Evolutionary conservation across 140 eudicot genomes (phyloP).

Genomic region (Stevia rebaudiana): DNA sequence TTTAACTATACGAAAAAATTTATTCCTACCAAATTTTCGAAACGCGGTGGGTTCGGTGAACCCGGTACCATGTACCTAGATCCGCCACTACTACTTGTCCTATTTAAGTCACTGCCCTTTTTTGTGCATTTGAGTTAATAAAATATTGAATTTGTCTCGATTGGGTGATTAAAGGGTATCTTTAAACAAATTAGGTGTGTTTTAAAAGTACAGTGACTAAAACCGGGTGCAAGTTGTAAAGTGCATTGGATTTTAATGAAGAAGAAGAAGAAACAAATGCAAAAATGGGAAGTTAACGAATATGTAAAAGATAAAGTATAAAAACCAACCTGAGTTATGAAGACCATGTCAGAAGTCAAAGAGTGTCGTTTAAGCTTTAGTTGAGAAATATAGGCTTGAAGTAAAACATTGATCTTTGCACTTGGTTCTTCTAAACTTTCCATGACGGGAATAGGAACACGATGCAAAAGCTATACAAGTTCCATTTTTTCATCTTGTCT

Average conservation of each 20-base stretch:
- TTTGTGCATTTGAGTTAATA: background rate
- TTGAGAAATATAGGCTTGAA: conserved; percentile 83
- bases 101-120: background rate
- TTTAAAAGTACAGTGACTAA: background rate
- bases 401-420: conserved; percentile 81
- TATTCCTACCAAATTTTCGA: no score
- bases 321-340: conserved; percentile 67
- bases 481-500: conserved; percentile 96
- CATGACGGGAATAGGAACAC: conserved; percentile 86
- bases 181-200: background rate
- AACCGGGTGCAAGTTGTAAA: background rate
- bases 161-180: background rate
- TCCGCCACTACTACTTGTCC: no score
- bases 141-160: background rate
- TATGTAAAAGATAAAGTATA: background rate
- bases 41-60: no score
- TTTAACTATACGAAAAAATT: no score
- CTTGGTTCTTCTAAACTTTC: conserved; percentile 88
- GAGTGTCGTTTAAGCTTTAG: conserved; percentile 81
- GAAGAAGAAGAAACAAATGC: conserved; percentile 2
- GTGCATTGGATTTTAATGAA: background rate
- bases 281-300: background rate
- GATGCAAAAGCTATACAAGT: conserved; percentile 75
- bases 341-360: conserved; percentile 92
- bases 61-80: no score